phyloP scores from a whole-genome alignment of 371 early-diverging fungal species.

The Lichtheimia ornata region DNA sequence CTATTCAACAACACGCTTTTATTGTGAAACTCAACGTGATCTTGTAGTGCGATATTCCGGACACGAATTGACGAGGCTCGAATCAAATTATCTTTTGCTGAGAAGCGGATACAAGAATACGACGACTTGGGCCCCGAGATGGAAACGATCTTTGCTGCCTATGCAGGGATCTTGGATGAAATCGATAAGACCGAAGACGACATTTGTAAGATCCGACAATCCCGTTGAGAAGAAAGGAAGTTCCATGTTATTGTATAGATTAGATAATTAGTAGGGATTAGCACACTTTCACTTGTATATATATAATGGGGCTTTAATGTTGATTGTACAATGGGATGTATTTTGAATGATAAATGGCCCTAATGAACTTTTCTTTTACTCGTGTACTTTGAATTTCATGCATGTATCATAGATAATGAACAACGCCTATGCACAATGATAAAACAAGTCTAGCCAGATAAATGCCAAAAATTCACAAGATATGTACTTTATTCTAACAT shows the following conservation, averaged over 20 bases:
- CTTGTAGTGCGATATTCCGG: background rate
- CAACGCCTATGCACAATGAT: no score
- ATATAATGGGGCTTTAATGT: no score
- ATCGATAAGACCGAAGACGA: slow-evolving; percentile 21
- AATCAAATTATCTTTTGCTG: slow-evolving; percentile 9
- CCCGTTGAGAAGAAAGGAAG: background rate
- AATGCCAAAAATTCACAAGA: no score
- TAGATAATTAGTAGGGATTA: background rate
- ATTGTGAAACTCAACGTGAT: background rate
- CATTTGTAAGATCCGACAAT: slow-evolving; percentile 6
- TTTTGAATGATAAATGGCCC: no score
- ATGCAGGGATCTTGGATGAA: slow-evolving; percentile 13
- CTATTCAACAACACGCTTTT: background rate
- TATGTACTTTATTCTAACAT: no score
- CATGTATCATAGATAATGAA: no score
- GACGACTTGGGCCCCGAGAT: slow-evolving; percentile 19
- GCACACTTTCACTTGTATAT: no score
- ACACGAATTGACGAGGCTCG: slow-evolving; percentile 3
- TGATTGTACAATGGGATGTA: no score
- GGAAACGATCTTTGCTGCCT: slow-evolving; percentile 17
- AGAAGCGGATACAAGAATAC: slow-evolving; percentile 12
- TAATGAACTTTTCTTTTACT: no score
- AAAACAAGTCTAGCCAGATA: no score
- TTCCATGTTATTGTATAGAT: background rate
- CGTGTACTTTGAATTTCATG: no score